Base-by-base conservation (phyloP, 1,284 basidiomycete species). In the Pisolithus thermaeus region DNA sequence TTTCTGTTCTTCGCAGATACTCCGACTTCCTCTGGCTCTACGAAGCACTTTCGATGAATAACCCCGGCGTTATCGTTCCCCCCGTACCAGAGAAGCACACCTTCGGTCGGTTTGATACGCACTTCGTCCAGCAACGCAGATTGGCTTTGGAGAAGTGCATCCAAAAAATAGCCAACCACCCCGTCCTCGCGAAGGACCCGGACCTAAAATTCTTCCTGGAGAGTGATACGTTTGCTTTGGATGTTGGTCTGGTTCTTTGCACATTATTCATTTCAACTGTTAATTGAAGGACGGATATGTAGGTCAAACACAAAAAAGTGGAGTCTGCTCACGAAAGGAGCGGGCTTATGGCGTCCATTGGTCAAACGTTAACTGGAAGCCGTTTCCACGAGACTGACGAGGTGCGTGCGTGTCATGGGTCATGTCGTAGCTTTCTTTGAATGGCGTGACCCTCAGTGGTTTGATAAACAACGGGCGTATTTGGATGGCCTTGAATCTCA, bases 21-120 rank as follows among this genome's bases (percentile, higher is more conserved):
- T 92, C 90, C 20, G 97, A 99, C 69, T 99, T 99, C 65, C 78
- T 97, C 20, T 99, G 97, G 96, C 72, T 99, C 1, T 97, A 92
- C 66, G 94, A 96, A 61, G 86, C 87, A 0, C 78, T 99, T 1
- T 88, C 87, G 0, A 67, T 75, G 61, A 98, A 97, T 72, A 98
- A 99, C 63, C 95, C 97, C 1, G 97, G 96, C 3, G 93, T 98
- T 4, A 90, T 99, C 46, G 92, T 99, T 0, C 97, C 96, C 4
- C 95, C 96, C 0, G 90, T 92, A 1, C 96, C 96, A 0, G 96
- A 96, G 69, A 99, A 99, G 76, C 93, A 90, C 58, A 75, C 91
- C 0, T 91, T 97, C 60, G 92, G 89, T 5, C 80, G 95, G 18
- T 97, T 97, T 68, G 87, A 92, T 58, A 83, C 90, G 44, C 81